Evolutionary conservation across 2,329 filamentous ascomycete species (phyloP).

Genomic region (Phyllosticta citribraziliensis): DNA sequence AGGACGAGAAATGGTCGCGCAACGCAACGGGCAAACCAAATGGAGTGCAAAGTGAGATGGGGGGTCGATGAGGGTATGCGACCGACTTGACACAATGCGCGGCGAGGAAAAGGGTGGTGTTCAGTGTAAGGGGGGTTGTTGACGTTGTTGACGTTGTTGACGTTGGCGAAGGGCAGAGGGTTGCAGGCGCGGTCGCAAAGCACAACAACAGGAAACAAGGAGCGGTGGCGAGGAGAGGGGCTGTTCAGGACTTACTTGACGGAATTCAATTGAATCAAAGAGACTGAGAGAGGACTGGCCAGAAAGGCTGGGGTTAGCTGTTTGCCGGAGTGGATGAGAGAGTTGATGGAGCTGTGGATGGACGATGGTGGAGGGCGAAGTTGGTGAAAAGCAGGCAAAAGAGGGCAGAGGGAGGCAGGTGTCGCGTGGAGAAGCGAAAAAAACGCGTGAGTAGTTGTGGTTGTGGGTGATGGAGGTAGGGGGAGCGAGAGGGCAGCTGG

Average conservation of each 20-base stretch:
- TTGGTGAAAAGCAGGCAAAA: slow-evolving; percentile 19
- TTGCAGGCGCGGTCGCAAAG: slow-evolving; percentile 7
- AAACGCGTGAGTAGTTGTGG: slow-evolving; percentile 19
- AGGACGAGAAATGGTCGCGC: slow-evolving; percentile 8
- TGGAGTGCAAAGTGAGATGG: not conserved
- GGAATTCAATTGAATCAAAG: slow-evolving; percentile 15
- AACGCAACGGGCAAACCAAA: not conserved
- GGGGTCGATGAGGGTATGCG: not conserved
- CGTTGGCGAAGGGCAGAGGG: not conserved
- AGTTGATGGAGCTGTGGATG: slow-evolving; percentile 6
- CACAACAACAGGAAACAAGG: slow-evolving; percentile 3
- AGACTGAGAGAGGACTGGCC: not conserved
- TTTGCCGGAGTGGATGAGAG: not conserved
- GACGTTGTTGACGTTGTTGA: not conserved
- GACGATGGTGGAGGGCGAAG: slow-evolving; percentile 15
- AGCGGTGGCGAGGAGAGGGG: slow-evolving; percentile 2
- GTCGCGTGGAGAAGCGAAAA: slow-evolving; percentile 14
- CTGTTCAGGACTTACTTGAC: slow-evolving; percentile 12
- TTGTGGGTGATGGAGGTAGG: slow-evolving; percentile 11
- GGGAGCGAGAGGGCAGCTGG: slow-evolving; percentile 11
- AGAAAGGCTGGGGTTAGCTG: not conserved
- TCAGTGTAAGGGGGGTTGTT: not conserved
- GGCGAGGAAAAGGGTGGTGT: not conserved
- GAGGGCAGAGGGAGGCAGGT: slow-evolving; percentile 11
- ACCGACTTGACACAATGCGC: not conserved